Percentiles rank a stretch among this genome's conserved stretches.
phyloP scores from a whole-genome alignment of 352 stramenopile genomes.

The Phytophthora multivora region DNA sequence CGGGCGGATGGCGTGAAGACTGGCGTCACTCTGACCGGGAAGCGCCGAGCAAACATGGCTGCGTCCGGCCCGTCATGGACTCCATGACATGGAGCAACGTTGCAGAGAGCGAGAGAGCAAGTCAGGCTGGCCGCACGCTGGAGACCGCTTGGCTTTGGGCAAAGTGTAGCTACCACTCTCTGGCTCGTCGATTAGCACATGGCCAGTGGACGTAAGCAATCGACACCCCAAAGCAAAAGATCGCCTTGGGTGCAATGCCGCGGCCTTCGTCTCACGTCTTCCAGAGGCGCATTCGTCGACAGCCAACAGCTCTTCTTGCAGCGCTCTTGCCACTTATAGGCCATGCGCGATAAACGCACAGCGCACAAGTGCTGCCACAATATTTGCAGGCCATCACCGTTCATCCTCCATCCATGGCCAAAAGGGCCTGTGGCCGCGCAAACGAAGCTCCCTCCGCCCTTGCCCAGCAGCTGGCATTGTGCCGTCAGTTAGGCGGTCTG shows the following conservation, averaged over 20 bases:
- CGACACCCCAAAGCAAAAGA: background rate
- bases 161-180: background rate
- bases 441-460: background rate
- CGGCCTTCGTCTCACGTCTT: too few relatives aligned
- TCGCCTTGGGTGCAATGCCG: too few relatives aligned
- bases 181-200: background rate
- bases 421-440: background rate
- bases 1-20: conserved; percentile 3
- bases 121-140: background rate
- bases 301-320: background rate
- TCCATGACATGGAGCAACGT: too few relatives aligned
- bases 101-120: background rate
- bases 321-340: background rate
- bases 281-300: background rate
- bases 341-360: too few relatives aligned
- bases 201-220: background rate
- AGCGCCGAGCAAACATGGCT: background rate
- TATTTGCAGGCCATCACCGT: background rate
- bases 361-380: background rate
- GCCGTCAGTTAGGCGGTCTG: background rate
- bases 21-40: background rate
- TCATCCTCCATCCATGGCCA: background rate
- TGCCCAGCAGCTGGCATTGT: background rate
- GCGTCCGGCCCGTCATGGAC: background rate
- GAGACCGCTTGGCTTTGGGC: too few relatives aligned